Base-by-base conservation (phyloP, 495 filamentous ascomycete species). In the Aspergillus haitiensis region DNA sequence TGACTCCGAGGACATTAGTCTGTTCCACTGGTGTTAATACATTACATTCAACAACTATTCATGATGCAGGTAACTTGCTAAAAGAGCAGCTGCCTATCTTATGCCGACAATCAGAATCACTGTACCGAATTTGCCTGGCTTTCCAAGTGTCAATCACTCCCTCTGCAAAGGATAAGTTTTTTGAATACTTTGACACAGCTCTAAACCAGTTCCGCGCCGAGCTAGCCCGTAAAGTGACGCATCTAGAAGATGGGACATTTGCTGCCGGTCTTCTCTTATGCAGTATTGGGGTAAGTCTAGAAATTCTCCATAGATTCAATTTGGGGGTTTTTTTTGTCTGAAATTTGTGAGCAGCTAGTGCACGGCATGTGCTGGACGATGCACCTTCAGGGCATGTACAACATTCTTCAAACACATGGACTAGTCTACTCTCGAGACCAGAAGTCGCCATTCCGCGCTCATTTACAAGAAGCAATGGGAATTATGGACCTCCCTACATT, bases 321-420 rank as follows among this genome's bases (percentile, higher is more conserved):
- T 40, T 40, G 42, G 3, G 6, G n/a, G 21, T n/a, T 48, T 9
- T 8, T 34, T 5, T 21, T 21, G 15, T 15, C 34, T 33, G 32
- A 33, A 10, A 32, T 7, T 55, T 18, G 10, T 3, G 21, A 10
- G 32, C 49, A 76, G 73, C 39, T 73, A 35, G 62, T 76, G 57
- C 73, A 71, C 47, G 70, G 72, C 7, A 31, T 71, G 11, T 67
- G 72, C 0, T 76, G 72, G 73, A 75, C 72, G 2, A 67, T 76
- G 68, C 73, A 76, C 58, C 56, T 76, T 12, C 69, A 71, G 57
- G 72, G 73, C 10, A 73, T 76, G 69, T 64, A 76, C 55, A 69
- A 59, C 18, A 72, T 76, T 18, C 56, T 73, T 1, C 69, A 70
- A 49, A 57, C 55, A 47, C 63, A 69, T 6, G 62, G 60, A 5